Evolutionary conservation across 2,329 filamentous ascomycete genomes (phyloP).

Genomic region (Ceratocystis papillata): DNA sequence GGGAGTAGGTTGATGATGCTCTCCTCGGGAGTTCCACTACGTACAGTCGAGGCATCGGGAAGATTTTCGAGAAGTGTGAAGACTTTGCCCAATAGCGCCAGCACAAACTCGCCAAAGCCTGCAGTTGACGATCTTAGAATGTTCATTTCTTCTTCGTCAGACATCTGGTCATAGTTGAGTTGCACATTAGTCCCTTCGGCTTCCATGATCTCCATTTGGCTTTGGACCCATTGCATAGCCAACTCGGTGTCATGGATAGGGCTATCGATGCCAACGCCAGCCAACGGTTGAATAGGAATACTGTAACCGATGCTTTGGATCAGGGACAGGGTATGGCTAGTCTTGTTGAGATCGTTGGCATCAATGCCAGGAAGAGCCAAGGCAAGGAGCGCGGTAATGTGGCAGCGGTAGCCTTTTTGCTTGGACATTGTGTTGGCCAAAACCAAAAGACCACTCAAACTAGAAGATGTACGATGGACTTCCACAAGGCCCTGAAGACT

Average conservation of each 20-base stretch:
- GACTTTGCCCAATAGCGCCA: slow-evolving; percentile 82
- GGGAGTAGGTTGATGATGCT: slow-evolving; percentile 94
- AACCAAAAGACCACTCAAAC: slow-evolving; percentile 82
- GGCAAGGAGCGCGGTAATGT: slow-evolving; percentile 87
- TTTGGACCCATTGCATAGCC: slow-evolving; percentile 86
- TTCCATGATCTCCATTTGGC: slow-evolving; percentile 90
- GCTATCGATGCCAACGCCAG: slow-evolving; percentile 49
- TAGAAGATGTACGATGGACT: slow-evolving; percentile 91
- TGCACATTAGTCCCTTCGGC: slow-evolving; percentile 72
- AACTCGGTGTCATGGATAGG: slow-evolving; percentile 62
- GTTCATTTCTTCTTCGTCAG: slow-evolving; percentile 73
- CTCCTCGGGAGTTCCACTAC: slow-evolving; percentile 87
- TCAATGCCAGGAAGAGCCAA: slow-evolving; percentile 90
- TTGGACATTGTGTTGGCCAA: slow-evolving; percentile 82
- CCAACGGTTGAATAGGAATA: slow-evolving; percentile 76
- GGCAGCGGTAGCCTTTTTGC: slow-evolving; percentile 91
- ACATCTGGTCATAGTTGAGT: slow-evolving; percentile 76
- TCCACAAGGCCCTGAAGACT: slow-evolving; percentile 94
- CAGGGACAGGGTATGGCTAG: slow-evolving; percentile 84
- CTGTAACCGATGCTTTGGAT: slow-evolving; percentile 94
- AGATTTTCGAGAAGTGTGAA: slow-evolving; percentile 93
- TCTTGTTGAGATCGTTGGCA: slow-evolving; percentile 95
- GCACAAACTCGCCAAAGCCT: slow-evolving; percentile 83
- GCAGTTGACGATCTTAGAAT: slow-evolving; percentile 91
- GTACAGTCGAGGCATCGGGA: slow-evolving; percentile 76